These are phyloP conservation scores for Hanseniaspora valbyensis DNA, from an alignment of 805 yeast species.

Conservation along the genomic window DNA sequence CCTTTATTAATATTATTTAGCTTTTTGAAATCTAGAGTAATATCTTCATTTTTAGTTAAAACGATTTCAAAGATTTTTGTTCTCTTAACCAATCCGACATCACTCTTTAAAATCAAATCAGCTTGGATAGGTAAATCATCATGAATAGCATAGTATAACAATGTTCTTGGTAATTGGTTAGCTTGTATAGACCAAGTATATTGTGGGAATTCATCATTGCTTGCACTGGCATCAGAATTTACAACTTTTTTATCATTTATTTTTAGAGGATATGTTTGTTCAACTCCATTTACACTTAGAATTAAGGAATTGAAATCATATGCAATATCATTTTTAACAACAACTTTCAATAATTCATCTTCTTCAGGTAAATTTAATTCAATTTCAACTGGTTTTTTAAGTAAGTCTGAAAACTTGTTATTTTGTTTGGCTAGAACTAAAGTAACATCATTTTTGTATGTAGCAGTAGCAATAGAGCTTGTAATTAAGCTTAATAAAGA, in stretches of 20 bases:
- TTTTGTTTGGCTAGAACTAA: conserved; percentile 12
- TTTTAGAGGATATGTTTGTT: conserved; percentile 12
- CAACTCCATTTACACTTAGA: conserved; percentile 4
- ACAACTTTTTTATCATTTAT: background rate
- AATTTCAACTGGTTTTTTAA: background rate
- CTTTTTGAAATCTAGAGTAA: conserved; percentile 6
- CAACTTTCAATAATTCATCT: conserved; percentile 12
- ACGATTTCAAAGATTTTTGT: conserved; percentile 3
- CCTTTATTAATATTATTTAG: conserved; percentile 4
- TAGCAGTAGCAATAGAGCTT: background rate
- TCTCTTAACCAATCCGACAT: conserved; percentile 4
- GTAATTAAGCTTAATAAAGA: background rate
- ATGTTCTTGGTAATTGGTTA: conserved; percentile 20
- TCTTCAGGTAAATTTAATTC: conserved; percentile 12
- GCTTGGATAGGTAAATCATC: conserved; percentile 15
- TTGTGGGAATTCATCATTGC: no score
- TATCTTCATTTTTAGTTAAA: background rate
- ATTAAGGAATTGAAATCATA: conserved; percentile 5
- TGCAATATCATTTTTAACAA: conserved; percentile 7
- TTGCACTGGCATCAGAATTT: background rate
- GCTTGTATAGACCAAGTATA: conserved; percentile 16
- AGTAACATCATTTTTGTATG: background rate
- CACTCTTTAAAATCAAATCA: conserved; percentile 13
- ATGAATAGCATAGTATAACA: conserved; percentile 21
- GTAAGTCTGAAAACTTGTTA: conserved; percentile 3